phyloP scores from a whole-genome alignment of 331 rosid genomes.

The Pyrus hybrid region DNA sequence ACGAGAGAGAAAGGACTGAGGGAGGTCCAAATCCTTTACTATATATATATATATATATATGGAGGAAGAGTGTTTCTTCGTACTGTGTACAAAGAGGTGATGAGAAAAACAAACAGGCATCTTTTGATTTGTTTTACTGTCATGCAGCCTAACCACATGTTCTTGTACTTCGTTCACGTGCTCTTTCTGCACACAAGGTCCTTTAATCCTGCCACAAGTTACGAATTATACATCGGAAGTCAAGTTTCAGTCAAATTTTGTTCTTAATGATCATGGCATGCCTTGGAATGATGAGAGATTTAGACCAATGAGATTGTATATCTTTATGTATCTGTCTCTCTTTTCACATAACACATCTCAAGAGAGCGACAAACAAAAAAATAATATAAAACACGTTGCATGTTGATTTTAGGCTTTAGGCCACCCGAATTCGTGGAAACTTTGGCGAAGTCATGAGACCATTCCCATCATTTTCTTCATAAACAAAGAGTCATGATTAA shows the following conservation, averaged over 20 bases:
- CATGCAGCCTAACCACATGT: too few relatives aligned
- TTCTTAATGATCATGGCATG: not conserved
- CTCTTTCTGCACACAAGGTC: not conserved
- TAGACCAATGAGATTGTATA: not conserved
- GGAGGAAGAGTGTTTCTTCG: too few relatives aligned
- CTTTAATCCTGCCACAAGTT: not conserved
- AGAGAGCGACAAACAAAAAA: accelerated
- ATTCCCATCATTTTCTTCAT: not conserved
- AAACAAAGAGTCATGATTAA: not conserved
- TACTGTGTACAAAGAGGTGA: not conserved
- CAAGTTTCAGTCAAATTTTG: not conserved
- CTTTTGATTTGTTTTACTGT: too few relatives aligned
- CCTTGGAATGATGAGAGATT: not conserved
- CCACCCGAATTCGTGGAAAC: not conserved
- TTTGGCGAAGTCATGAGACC: not conserved
- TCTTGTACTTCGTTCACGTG: too few relatives aligned
- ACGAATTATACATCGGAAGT: too few relatives aligned
- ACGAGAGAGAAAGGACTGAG: too few relatives aligned
- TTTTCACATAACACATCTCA: too few relatives aligned
- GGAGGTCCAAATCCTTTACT: too few relatives aligned
- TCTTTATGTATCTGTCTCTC: not conserved
- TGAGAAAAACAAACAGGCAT: not conserved
- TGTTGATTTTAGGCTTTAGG: too few relatives aligned
- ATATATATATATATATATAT: too few relatives aligned
- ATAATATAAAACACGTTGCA: accelerated